Base-by-base conservation (phyloP, 768 basidiomycete species). In the Hericium coralloides region DNA sequence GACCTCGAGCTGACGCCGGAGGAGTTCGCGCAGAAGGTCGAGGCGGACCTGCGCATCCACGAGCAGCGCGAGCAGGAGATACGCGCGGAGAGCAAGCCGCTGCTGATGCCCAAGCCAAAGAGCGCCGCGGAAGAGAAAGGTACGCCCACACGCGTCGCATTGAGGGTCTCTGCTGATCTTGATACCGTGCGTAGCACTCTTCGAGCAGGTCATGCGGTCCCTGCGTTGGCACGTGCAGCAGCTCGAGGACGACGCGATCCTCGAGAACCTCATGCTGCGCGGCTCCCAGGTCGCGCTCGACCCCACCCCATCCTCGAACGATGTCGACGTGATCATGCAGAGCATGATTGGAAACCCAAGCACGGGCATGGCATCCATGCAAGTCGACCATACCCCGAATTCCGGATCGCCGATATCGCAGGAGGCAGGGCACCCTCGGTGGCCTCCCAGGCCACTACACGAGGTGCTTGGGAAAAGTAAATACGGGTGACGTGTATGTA, bases 211-310 rank as follows among this genome's bases (percentile, higher is more conserved):
- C 43, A 65, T 79, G 66, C 58, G 57, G 12, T 69, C 69, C 15
- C 68, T 79, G 45, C 70, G 72, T 14, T 61, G 61, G 39, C 68
- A 69, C 17, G 68, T 79, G 20, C 69, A 68, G 45, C 62, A 69
- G 23, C 60, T 79, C n/a, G 74, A 78, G 52, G 74, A 77, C 49
- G 71, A 79, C 57, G 75, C 76, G 49, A 64, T 68, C 38, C 69
- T 78, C 52, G 76, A 76, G 55, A 72, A 72, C 41, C 67, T 68
- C 38, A 62, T 73, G 36, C 67, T 71, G 50, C 69, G 68, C 47
- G 70, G 72, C 37, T 70, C 74, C 7, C 70, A 65, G 49, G 67
- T 74, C 25, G 66, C 67, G 23, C 63, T 67, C 39, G 74, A 74
- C 37, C 69, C 63, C 12, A 61, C 67, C 14, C 71, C 75, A 4